These are phyloP conservation scores for Helichrysum umbraculigerum DNA, from an alignment of 129 eudicot species.

Conservation along the genomic window DNA sequence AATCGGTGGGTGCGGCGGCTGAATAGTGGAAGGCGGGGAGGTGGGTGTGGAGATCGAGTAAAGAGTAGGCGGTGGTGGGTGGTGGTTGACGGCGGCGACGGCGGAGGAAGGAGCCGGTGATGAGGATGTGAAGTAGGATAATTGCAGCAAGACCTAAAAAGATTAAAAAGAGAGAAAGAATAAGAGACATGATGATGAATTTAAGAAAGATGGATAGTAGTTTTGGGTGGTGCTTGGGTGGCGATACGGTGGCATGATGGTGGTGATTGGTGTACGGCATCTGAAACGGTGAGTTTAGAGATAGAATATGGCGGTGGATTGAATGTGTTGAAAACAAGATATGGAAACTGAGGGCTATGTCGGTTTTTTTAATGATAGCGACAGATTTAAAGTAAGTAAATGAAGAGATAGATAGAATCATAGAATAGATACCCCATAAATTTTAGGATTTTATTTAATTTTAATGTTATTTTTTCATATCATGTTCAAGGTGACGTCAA, in stretches of 20 bases:
- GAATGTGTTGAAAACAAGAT: no score
- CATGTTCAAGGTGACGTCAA: no score
- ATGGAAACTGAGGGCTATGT: no score
- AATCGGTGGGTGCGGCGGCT: conserved; percentile 8
- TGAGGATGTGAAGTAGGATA: conserved; percentile 56
- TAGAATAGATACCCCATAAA: no score
- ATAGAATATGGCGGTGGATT: no score
- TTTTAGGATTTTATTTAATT: no score
- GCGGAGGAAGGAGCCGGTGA: conserved; percentile 50
- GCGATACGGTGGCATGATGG: conserved; percentile 1
- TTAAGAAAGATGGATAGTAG: conserved; percentile 52
- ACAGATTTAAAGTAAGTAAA: no score
- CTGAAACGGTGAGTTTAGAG: no score
- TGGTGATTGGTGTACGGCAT: no score
- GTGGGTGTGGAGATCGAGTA: conserved; percentile 4
- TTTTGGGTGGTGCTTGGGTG: conserved; percentile 43
- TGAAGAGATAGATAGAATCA: no score
- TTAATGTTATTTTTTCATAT: no score
- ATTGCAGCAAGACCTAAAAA: conserved; percentile 79
- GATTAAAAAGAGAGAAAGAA: conserved; percentile 58
- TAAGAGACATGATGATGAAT: conserved; percentile 49
- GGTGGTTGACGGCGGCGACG: conserved; percentile 37
- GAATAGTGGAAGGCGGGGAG: conserved; percentile 39
- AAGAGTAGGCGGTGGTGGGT: conserved; percentile 21
- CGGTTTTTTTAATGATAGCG: no score